These are phyloP conservation scores for Lactarius hatsudake DNA, from an alignment of 768 basidiomycete genomes.

Conservation along the genomic window DNA sequence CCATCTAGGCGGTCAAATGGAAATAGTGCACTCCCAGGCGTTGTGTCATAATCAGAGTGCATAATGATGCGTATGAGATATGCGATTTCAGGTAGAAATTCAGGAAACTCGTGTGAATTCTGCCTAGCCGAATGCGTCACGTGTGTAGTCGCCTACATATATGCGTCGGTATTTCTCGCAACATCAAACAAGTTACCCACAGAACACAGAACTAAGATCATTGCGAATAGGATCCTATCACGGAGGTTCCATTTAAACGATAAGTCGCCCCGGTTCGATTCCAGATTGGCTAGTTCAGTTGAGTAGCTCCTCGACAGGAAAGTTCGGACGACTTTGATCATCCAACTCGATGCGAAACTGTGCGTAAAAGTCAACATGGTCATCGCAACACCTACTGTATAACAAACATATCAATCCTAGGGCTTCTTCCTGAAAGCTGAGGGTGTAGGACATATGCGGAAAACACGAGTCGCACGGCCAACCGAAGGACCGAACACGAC, in stretches of 20 bases:
- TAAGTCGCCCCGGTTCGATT: background rate
- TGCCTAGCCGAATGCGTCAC: background rate
- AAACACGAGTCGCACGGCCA: conserved; percentile 56
- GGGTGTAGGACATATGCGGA: conserved; percentile 53
- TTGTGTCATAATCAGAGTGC: conserved; percentile 24
- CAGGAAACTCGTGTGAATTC: conserved; percentile 10
- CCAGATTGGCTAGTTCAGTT: background rate
- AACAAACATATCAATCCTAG: conserved; percentile 12
- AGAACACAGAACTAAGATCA: conserved; percentile 28
- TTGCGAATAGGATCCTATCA: conserved; percentile 24
- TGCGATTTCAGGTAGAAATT: conserved; percentile 10
- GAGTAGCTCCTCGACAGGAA: conserved; percentile 14
- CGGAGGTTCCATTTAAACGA: background rate
- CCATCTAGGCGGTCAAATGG: conserved; percentile 35
- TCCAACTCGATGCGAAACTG: conserved; percentile 10
- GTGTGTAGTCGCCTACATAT: background rate
- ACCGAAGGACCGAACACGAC: conserved; percentile 60
- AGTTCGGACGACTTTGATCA: conserved; percentile 3
- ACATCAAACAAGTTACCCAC: conserved; percentile 16
- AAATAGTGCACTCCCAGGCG: background rate
- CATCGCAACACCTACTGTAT: conserved; percentile 21
- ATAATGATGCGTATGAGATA: conserved; percentile 19
- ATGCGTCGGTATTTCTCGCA: background rate
- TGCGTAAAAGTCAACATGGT: background rate
- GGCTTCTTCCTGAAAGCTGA: conserved; percentile 36